A percentile compares a stretch with the other conserved stretches of the same genome.
Evolutionary conservation across 768 basidiomycete genomes (phyloP).

Genomic region (Tremella yokohamensis): DNA sequence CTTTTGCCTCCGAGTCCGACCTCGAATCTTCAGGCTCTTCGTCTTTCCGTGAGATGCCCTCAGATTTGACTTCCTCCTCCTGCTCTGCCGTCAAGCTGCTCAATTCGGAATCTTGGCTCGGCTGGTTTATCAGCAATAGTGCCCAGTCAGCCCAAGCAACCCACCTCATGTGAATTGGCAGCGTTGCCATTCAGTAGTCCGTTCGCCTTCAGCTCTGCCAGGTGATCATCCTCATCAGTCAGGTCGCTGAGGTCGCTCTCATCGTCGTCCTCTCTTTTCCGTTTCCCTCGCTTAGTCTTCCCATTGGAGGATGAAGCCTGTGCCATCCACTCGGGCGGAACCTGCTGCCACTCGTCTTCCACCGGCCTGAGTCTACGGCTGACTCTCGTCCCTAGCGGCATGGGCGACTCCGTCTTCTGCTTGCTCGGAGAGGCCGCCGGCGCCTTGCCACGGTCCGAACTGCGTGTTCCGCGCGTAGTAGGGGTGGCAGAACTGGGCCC

Average conservation of each 20-base stretch:
- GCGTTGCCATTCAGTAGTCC: neutral
- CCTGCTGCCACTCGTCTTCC: conserved; percentile 44
- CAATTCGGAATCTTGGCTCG: conserved; percentile 2
- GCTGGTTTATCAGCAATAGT: neutral
- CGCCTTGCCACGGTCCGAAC: conserved; percentile 6
- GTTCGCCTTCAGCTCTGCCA: conserved; percentile 5
- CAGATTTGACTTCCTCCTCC: neutral
- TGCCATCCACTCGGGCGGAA: conserved; percentile 43
- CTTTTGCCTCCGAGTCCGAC: neutral
- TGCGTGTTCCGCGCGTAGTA: conserved; percentile 18
- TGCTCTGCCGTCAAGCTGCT: conserved; percentile 6
- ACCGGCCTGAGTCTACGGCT: conserved; percentile 30
- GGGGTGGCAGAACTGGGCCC: conserved; percentile 6
- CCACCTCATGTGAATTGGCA: neutral
- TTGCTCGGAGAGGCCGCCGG: neutral
- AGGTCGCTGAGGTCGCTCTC: conserved; percentile 49
- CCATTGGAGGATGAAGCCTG: conserved; percentile 10
- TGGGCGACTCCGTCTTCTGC: conserved; percentile 4
- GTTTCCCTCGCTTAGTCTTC: conserved; percentile 4
- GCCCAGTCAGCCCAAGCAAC: neutral
- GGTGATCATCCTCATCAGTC: conserved; percentile 45
- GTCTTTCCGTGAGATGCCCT: neutral
- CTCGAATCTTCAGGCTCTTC: conserved; percentile 1
- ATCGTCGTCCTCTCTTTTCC: conserved; percentile 25
- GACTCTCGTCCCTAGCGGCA: conserved; percentile 26